These are phyloP conservation scores for Plantago rigida DNA, from an alignment of 305 asterid genomes.

Conservation along the genomic window DNA sequence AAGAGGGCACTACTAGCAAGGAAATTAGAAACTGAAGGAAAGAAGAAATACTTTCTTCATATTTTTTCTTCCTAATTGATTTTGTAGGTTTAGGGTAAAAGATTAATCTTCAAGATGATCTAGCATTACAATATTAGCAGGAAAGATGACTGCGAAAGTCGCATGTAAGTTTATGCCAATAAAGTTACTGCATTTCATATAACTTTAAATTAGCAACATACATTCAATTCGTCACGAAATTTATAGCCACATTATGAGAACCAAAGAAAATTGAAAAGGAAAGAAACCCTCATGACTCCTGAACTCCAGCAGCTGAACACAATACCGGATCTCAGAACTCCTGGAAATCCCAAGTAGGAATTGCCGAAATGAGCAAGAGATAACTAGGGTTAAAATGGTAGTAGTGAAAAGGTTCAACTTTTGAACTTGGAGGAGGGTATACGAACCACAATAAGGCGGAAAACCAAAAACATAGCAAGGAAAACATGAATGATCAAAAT, in stretches of 20 bases:
- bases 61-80: background rate
- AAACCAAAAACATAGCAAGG: slow-evolving; percentile 14
- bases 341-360: no score
- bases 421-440: slow-evolving; percentile 50
- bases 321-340: no score
- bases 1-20: slow-evolving; percentile 4
- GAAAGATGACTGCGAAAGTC: background rate
- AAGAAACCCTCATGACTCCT: no score
- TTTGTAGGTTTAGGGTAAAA: background rate
- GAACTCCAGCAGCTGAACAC: no score
- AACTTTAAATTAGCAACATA: no score
- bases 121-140: background rate
- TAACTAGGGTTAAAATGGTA: no score
- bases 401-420: no score
- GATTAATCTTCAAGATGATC: background rate
- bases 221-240: no score
- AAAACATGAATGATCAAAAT: background rate
- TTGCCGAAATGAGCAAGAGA: no score
- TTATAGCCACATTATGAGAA: no score
- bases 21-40: slow-evolving; percentile 8
- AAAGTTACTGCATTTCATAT: background rate
- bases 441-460: slow-evolving; percentile 43
- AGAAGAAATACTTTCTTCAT: background rate
- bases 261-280: no score
- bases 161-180: background rate